Evolutionary conservation across 2,329 filamentous ascomycete species (phyloP).

Genomic region (Alternaria sp.): DNA sequence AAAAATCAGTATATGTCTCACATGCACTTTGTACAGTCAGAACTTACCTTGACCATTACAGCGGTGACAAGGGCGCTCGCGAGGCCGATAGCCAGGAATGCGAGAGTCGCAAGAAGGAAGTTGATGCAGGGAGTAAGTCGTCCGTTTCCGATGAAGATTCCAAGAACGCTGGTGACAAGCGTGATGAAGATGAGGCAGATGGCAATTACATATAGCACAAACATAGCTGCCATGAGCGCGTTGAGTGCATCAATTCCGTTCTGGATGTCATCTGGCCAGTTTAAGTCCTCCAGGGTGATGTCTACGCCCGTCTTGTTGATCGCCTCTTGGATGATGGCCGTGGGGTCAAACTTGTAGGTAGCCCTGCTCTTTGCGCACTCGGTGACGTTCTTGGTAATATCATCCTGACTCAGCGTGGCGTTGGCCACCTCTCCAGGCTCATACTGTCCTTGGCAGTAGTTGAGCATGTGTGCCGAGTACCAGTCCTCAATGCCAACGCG

Average conservation of each 20-base stretch:
- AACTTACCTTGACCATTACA: slow-evolving; percentile 55
- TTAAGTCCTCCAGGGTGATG: slow-evolving; percentile 59
- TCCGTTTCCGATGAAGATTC: slow-evolving; percentile 52
- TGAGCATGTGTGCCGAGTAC: slow-evolving; percentile 66
- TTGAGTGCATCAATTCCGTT: slow-evolving; percentile 60
- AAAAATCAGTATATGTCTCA: neutral
- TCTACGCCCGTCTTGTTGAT: slow-evolving; percentile 52
- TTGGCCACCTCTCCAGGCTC: slow-evolving; percentile 52
- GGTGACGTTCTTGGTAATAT: slow-evolving; percentile 60
- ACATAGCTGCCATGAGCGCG: slow-evolving; percentile 59
- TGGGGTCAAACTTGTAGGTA: slow-evolving; percentile 65
- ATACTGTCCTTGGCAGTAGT: slow-evolving; percentile 63
- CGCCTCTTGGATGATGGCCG: slow-evolving; percentile 56
- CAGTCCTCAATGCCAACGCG: slow-evolving; percentile 64
- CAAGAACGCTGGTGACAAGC: slow-evolving; percentile 55
- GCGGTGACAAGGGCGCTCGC: slow-evolving; percentile 78
- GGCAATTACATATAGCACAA: slow-evolving; percentile 66
- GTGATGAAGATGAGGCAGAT: slow-evolving; percentile 60
- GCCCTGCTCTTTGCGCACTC: slow-evolving; percentile 61
- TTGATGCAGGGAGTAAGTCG: slow-evolving; percentile 59
- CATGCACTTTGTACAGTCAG: neutral
- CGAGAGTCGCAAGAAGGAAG: slow-evolving; percentile 57
- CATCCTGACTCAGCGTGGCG: slow-evolving; percentile 47
- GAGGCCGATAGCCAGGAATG: slow-evolving; percentile 67
- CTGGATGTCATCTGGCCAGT: slow-evolving; percentile 64